Percentiles rank a stretch among this genome's conserved stretches.
Conservation (phyloP, 179 eudicot species). For the Sideroxylon spinosum region DNA sequence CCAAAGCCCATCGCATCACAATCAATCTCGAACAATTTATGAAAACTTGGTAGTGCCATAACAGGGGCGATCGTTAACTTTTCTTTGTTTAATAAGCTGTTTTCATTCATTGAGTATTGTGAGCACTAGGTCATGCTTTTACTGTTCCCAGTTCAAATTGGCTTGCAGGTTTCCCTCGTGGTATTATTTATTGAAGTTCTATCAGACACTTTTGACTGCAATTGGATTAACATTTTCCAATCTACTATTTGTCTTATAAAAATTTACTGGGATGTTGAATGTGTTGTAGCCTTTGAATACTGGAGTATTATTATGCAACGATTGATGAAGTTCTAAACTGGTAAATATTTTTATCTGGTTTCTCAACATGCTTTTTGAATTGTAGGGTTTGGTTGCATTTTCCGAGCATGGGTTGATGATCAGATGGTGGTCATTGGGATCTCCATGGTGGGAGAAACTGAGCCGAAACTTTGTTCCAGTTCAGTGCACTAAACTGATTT, state of each 20-base stretch:
- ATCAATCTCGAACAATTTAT: too few species aligned
- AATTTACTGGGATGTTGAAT: not conserved
- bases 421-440: conserved; percentile 97
- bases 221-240: not conserved
- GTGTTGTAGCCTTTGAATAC: not conserved
- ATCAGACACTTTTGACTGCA: not conserved
- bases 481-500: conserved; percentile 87
- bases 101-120: not conserved
- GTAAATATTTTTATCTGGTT: not conserved
- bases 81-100: not conserved
- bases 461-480: conserved; percentile 77
- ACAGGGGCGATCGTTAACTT: too few species aligned
- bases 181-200: not conserved
- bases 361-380: conserved; percentile 14
- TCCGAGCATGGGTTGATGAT: conserved; percentile 91
- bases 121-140: conserved; percentile 6
- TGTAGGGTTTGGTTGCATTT: conserved; percentile 88
- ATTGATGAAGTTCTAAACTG: not conserved
- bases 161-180: not conserved
- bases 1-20: too few species aligned
- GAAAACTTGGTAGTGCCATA: too few species aligned
- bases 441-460: conserved; percentile 94
- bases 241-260: not conserved
- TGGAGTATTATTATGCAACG: not conserved
- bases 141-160: not conserved